Percentiles rank a stretch among this genome's conserved stretches.
Conservation (phyloP, 192 early-diverging fungal genomes). For the Linnemannia elongata region DNA sequence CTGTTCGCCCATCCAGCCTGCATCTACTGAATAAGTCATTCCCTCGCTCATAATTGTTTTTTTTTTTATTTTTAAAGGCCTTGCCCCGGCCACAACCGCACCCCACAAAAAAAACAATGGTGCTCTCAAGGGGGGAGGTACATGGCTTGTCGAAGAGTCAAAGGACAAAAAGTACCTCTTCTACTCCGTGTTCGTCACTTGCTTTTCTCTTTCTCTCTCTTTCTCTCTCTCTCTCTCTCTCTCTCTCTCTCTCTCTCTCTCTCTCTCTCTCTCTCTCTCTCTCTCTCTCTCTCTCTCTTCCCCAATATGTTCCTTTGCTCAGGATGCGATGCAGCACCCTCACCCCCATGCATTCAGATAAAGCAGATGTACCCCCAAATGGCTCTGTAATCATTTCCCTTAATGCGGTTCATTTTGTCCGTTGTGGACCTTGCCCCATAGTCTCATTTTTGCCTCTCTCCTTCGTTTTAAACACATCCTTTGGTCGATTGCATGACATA, state of each 20-base stretch:
- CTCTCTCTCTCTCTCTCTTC: too few relatives aligned
- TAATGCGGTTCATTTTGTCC: neutral
- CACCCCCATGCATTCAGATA: neutral
- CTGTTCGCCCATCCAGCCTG: neutral
- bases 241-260: neutral
- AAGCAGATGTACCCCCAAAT: neutral
- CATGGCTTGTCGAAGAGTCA: neutral
- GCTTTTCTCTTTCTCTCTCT: neutral
- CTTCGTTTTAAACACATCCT: neutral
- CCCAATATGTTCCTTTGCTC: too few relatives aligned
- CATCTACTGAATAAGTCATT: neutral
- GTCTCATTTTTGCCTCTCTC: neutral
- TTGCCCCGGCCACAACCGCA: neutral
- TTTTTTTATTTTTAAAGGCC: neutral
- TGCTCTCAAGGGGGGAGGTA: neutral
- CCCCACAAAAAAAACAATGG: conserved; percentile 1
- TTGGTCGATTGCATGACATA: neutral
- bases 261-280: too few relatives aligned
- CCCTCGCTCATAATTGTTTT: neutral
- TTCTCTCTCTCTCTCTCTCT: neutral
- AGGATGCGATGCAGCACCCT: too few relatives aligned
- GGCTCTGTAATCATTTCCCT: neutral
- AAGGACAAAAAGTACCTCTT: neutral
- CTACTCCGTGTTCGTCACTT: neutral
- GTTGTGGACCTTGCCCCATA: neutral